Conservation (phyloP, 2,329 filamentous ascomycete genomes). For the Fonsecaea pugnacius region DNA sequence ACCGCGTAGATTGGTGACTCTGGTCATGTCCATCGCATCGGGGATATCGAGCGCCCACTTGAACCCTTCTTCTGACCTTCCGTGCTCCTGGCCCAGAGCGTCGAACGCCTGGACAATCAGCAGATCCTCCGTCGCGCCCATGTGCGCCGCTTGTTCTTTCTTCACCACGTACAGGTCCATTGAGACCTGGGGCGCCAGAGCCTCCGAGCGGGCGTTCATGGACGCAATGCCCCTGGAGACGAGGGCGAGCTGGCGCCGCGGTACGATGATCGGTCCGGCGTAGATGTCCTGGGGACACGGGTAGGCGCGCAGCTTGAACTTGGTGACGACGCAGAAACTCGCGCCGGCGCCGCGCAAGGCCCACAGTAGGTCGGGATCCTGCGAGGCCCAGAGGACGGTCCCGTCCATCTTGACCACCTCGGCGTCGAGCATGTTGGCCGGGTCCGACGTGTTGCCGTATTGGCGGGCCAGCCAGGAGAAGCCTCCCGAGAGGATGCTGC, state of each 20-base stretch:
- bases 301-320: constrained; percentile 27
- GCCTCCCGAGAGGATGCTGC: constrained; percentile 44
- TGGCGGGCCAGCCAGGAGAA: constrained; percentile 48
- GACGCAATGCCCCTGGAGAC: constrained; percentile 19
- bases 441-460: constrained; percentile 47
- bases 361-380: constrained; percentile 49
- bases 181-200: constrained; percentile 7
- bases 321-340: constrained; percentile 30
- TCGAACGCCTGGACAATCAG: constrained; percentile 28
- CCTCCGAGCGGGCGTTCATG: constrained; percentile 14
- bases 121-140: constrained; percentile 22
- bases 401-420: constrained; percentile 47
- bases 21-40: constrained; percentile 23
- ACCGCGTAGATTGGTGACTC: constrained; percentile 18
- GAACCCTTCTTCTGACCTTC: constrained; percentile 19
- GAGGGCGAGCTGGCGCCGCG: constrained; percentile 14
- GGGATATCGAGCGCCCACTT: constrained; percentile 28
- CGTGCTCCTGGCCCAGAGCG: constrained; percentile 19
- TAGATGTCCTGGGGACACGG: constrained; percentile 21
- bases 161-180: constrained; percentile 26
- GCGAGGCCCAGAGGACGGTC: constrained; percentile 44
- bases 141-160: constrained; percentile 16
- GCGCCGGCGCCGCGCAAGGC: constrained; percentile 48
- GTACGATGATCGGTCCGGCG: constrained; percentile 26
- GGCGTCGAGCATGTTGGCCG: constrained; percentile 48